phyloP scores from a whole-genome alignment of 495 filamentous ascomycete genomes.

The Penicillium goetzii region DNA sequence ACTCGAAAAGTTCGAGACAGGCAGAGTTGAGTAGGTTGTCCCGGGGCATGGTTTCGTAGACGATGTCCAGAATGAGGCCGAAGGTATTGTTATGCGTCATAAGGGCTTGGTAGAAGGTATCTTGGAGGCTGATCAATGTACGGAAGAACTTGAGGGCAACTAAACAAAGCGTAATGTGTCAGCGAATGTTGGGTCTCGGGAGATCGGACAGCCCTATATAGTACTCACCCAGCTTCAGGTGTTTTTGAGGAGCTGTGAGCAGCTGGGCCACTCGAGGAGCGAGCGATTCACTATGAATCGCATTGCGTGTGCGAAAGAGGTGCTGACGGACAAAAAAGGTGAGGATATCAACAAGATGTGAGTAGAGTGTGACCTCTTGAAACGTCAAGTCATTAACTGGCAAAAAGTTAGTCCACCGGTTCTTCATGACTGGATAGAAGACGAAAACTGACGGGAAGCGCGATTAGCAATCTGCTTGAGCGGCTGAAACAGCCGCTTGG shows the following conservation, averaged over 20 bases:
- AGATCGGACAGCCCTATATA: background rate
- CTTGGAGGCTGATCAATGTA: slow-evolving; percentile 79
- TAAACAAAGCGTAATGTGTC: background rate
- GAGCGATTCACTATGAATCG: slow-evolving; percentile 80
- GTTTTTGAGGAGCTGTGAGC: slow-evolving; percentile 84
- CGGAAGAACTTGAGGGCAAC: slow-evolving; percentile 95
- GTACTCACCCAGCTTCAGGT: slow-evolving; percentile 81
- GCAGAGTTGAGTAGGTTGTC: slow-evolving; percentile 95
- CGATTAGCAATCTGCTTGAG: slow-evolving; percentile 79
- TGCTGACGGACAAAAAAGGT: slow-evolving; percentile 95
- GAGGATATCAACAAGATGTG: slow-evolving; percentile 90
- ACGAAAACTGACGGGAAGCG: slow-evolving; percentile 53
- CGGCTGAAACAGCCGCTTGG: slow-evolving; percentile 83
- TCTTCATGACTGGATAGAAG: background rate
- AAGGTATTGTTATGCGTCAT: slow-evolving; percentile 84
- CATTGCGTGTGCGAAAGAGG: slow-evolving; percentile 81
- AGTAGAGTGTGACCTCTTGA: slow-evolving; percentile 84
- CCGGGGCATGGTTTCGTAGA: slow-evolving; percentile 89
- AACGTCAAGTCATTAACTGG: slow-evolving; percentile 66
- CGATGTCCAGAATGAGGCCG: slow-evolving; percentile 84
- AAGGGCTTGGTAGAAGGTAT: slow-evolving; percentile 90
- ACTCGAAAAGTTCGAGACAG: slow-evolving; percentile 94
- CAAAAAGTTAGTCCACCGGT: slow-evolving; percentile 19
- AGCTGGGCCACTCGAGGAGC: slow-evolving; percentile 82
- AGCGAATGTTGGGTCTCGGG: background rate